These are phyloP conservation scores for Dittrichia graveolens DNA, from an alignment of 129 eudicot genomes.

Conservation along the genomic window DNA sequence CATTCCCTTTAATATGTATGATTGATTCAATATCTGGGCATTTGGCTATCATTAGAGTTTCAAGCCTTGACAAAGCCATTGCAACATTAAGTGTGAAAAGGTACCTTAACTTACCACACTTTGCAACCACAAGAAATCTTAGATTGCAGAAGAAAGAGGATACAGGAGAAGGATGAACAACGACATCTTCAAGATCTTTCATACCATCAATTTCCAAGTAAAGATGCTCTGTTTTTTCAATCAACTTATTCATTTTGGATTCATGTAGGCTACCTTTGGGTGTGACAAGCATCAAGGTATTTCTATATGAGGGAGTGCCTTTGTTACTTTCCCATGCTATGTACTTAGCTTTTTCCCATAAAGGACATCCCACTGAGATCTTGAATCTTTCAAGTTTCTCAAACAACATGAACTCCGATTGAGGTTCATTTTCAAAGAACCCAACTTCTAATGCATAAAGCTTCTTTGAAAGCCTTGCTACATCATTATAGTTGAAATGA, in stretches of 20 bases:
- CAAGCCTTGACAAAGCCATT: not conserved
- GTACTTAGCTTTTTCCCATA: not conserved
- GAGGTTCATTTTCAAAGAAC: not conserved
- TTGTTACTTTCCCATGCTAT: too few relatives aligned
- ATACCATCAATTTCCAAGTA: not conserved
- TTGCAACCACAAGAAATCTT: not conserved
- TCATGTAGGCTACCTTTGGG: not conserved
- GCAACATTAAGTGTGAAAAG: not conserved
- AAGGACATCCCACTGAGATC: not conserved
- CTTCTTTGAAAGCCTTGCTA: not conserved
- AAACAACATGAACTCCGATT: not conserved
- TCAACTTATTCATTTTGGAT: not conserved
- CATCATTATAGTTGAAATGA: not conserved
- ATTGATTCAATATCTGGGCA: not conserved
- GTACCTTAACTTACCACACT: not conserved
- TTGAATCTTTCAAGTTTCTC: slow-evolving; percentile 5
- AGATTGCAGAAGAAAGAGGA: not conserved
- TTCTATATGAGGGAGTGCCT: not conserved
- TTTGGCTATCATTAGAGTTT: not conserved
- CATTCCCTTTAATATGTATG: not conserved
- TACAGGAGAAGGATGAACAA: not conserved
- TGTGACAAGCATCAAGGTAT: slow-evolving; percentile 1
- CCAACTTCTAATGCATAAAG: slow-evolving; percentile 9
- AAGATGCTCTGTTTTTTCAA: slow-evolving; percentile 20
- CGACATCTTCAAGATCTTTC: not conserved